Evolutionary conservation across 345 rosid genomes (phyloP).

Genomic region (Euclidium syriacum): DNA sequence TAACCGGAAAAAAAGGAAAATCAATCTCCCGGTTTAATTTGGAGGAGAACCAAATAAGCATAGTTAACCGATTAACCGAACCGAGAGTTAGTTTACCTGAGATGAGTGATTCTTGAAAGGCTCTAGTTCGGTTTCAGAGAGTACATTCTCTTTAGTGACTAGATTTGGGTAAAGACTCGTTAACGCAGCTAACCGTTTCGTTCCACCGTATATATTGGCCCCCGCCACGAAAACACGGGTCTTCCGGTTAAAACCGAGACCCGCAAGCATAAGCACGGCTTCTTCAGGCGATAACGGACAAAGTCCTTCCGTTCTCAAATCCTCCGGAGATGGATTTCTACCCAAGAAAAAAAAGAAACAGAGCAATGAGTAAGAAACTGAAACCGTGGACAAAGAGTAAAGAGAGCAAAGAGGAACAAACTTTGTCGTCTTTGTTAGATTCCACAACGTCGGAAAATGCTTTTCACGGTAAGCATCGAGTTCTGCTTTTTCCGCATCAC

Average conservation of each 20-base stretch:
- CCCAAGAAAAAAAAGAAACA: not conserved
- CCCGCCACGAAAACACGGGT: constrained; percentile 84
- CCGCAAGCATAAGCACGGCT: constrained; percentile 88
- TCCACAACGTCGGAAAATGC: constrained; percentile 77
- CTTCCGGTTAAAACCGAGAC: constrained; percentile 82
- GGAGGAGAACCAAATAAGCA: not conserved
- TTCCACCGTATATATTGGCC: constrained; percentile 81
- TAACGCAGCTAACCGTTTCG: constrained; percentile 56
- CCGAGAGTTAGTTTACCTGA: constrained; percentile 40
- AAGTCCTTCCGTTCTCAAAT: constrained; percentile 73
- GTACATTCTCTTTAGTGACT: constrained; percentile 87
- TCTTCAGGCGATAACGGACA: constrained; percentile 96
- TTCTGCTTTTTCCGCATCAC: constrained; percentile 61
- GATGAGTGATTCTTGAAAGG: constrained; percentile 87
- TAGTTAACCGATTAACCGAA: not conserved
- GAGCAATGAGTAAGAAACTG: not conserved
- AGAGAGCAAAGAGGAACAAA: constrained; percentile 22
- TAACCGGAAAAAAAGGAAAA: not conserved
- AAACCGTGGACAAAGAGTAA: not conserved
- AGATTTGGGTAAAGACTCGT: constrained; percentile 78
- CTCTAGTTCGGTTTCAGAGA: constrained; percentile 63
- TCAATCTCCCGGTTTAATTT: not conserved
- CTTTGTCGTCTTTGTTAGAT: constrained; percentile 54
- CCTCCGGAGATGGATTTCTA: constrained; percentile 76
- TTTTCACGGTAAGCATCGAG: constrained; percentile 79